Base-by-base conservation (phyloP, 208 protist genomes). In the Strigomonas culicis region DNA sequence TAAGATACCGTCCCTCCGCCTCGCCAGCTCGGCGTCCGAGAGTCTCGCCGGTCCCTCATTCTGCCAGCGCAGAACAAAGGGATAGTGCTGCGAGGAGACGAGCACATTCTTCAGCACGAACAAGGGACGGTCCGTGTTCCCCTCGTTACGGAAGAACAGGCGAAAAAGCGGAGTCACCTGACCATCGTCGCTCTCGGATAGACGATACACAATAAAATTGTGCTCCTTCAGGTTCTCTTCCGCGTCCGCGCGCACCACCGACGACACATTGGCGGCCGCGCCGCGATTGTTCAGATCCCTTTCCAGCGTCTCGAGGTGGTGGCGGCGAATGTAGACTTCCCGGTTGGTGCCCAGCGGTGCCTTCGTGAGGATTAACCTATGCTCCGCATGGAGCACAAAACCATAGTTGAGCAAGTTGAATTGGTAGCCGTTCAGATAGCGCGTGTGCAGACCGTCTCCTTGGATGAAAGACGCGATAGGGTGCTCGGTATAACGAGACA, bases 361-460 rank as follows among this genome's bases (percentile, higher is more conserved):
- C 11, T 65, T 61, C 22, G 92, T 67, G 0, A 93, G n/a, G 27
- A 95, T 84, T 7, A 95, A 76, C 28, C 79, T 73, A 55, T 76
- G 62, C 10, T 70, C 80, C 27, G 67, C 75, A 62, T 95, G 77
- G 11, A 93, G 59, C 28, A 95, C 80, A 43, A 92, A 75, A 22
- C 90, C 90, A 63, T 95, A 93, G 11, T 82, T 77, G 39, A 95
- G 75, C 1, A 95, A 71, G 51, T 95, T 77, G 66, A 95, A 90
- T 70, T 95, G 90, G 30, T 74, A 79, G 59, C 78, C 78, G 53
- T 83, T 77, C 36, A 95, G 55, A 30, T 71, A 68, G 24, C 63
- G 55, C 8, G 77, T 82, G 62, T 86, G 75, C 15, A 95, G 55
- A 6, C 78, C 79, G 66, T 90, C 80, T 13, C 44, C 58, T 15